Evolutionary conservation across 805 yeast species (phyloP).

Genomic region (Diddensiella transvaalensis): DNA sequence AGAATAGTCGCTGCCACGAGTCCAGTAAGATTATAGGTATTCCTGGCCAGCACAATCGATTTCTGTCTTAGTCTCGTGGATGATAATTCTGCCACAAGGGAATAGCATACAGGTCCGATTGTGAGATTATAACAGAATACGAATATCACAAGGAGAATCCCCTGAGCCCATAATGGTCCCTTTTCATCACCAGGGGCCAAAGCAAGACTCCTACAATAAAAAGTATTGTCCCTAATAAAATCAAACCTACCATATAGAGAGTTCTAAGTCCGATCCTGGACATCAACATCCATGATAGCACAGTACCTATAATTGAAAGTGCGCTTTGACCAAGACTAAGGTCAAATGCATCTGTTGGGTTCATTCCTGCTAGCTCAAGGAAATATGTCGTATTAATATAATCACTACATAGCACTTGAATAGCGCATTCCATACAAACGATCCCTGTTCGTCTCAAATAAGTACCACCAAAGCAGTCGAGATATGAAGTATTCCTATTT

Average conservation of each 20-base stretch:
- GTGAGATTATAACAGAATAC: slow-evolving; percentile 40
- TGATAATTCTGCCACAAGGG: slow-evolving; percentile 41
- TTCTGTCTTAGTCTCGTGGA: slow-evolving; percentile 41
- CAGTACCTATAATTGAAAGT: slow-evolving; percentile 44
- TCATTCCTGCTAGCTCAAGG: slow-evolving; percentile 41
- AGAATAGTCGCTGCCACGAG: slow-evolving; percentile 31
- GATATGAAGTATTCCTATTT: slow-evolving; percentile 18
- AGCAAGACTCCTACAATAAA: slow-evolving; percentile 38
- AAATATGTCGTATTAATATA: slow-evolving; percentile 43
- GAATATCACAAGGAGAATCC: slow-evolving; percentile 44
- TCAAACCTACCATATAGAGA: slow-evolving; percentile 34
- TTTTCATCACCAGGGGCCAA: slow-evolving; percentile 15
- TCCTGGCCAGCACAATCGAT: slow-evolving; percentile 40
- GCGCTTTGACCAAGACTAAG: slow-evolving; percentile 46
- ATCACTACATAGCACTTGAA: slow-evolving; percentile 34
- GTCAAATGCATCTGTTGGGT: slow-evolving; percentile 38
- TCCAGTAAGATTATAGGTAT: slow-evolving; percentile 23
- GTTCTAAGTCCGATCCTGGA: slow-evolving; percentile 24
- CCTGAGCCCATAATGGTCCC: slow-evolving; percentile 30
- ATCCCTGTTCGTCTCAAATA: slow-evolving; percentile 47
- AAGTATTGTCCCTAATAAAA: slow-evolving; percentile 36
- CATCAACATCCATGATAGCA: slow-evolving; percentile 18
- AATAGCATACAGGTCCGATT: slow-evolving; percentile 41
- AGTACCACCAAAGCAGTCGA: slow-evolving; percentile 44
- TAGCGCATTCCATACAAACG: slow-evolving; percentile 42